phyloP scores from a whole-genome alignment of 225 moss, liverwort and hornwort species.

The Polytrichum commune region DNA sequence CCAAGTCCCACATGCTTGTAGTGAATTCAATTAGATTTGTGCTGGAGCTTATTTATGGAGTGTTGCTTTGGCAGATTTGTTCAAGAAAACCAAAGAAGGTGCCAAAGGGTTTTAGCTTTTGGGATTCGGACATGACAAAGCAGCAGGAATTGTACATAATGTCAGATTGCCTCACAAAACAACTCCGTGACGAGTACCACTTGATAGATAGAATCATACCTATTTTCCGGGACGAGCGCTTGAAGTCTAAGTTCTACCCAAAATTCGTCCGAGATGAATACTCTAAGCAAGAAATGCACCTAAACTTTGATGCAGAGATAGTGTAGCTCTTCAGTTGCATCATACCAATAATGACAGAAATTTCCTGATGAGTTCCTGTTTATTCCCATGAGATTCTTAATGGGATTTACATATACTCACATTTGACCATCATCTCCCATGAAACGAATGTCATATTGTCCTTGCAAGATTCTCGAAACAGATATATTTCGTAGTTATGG shows the following conservation, averaged over 20 bases:
- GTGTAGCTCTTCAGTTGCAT: neutral
- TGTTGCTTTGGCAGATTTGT: conserved; percentile 10
- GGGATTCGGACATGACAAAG: conserved; percentile 24
- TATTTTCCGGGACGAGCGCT: neutral
- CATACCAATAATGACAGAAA: too few relatives aligned
- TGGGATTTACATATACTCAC: too few relatives aligned
- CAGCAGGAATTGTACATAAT: neutral
- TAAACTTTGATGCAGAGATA: conserved; percentile 24
- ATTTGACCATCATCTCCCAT: too few relatives aligned
- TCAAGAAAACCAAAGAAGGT: conserved; percentile 1
- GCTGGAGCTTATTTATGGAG: too few relatives aligned
- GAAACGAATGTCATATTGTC: too few relatives aligned
- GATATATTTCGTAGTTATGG: too few relatives aligned
- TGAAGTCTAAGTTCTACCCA: conserved; percentile 4
- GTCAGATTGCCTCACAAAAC: conserved; percentile 9
- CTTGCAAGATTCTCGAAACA: too few relatives aligned
- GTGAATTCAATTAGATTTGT: neutral
- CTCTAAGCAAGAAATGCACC: conserved; percentile 21
- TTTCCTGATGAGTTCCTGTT: too few relatives aligned
- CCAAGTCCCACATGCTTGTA: neutral
- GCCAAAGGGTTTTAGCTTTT: conserved; percentile 18
- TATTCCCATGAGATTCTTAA: too few relatives aligned
- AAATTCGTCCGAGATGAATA: conserved; percentile 15
- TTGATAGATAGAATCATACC: neutral
- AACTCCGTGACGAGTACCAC: conserved; percentile 3